Evolutionary conservation across 2,329 filamentous ascomycete genomes (phyloP).

Genomic region (Neurospora sp.): DNA sequence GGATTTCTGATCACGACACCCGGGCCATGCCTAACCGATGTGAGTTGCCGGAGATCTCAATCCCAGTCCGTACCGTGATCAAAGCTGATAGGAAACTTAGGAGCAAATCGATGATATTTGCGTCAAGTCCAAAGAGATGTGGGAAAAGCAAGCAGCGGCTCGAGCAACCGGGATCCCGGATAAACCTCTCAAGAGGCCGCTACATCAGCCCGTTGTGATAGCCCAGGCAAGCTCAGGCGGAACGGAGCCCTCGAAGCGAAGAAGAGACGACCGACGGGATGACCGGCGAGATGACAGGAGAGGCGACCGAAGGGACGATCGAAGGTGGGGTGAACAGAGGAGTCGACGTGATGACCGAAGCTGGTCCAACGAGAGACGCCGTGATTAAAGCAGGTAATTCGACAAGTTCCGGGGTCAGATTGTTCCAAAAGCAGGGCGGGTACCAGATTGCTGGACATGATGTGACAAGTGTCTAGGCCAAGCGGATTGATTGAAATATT

Average conservation of each 20-base stretch:
- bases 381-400: conserved; percentile 14
- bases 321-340: conserved; percentile 1
- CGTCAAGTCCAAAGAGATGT: conserved; percentile 46
- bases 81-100: conserved; percentile 25
- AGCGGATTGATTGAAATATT: conserved; percentile 4
- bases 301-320: conserved; percentile 8
- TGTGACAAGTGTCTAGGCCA: conserved; percentile 11
- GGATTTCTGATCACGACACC: conserved; percentile 50
- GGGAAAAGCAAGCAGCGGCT: conserved; percentile 46
- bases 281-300: conserved; percentile 16
- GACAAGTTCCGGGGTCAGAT: background rate
- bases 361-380: conserved; percentile 17
- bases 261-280: conserved; percentile 25
- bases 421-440: conserved; percentile 1
- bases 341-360: conserved; percentile 17
- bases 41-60: conserved; percentile 25
- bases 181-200: conserved; percentile 43
- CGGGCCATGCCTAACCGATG: conserved; percentile 48
- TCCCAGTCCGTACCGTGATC: conserved; percentile 2
- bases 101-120: conserved; percentile 56
- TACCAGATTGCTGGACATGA: conserved; percentile 5
- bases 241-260: conserved; percentile 24
- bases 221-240: conserved; percentile 27
- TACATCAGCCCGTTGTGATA: conserved; percentile 46
- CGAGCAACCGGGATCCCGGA: conserved; percentile 34